These are phyloP conservation scores for Friedmanniomyces simplex DNA, from an alignment of 495 filamentous ascomycete species.

Conservation along the genomic window DNA sequence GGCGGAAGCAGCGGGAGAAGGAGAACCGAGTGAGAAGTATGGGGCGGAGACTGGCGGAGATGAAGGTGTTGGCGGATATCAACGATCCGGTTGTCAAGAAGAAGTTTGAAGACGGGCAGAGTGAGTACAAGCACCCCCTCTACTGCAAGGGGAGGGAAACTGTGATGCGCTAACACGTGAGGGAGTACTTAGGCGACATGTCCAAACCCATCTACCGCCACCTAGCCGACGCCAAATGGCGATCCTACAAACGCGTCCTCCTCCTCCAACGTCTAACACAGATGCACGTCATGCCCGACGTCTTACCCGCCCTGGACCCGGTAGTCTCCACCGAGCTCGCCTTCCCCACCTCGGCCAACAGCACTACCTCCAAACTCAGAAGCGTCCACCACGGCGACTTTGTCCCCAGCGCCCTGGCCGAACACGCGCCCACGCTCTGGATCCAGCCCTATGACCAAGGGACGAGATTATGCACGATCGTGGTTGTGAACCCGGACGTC, in stretches of 20 bases:
- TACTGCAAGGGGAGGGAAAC: not conserved
- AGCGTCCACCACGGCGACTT: slow-evolving; percentile 61
- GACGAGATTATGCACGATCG: slow-evolving; percentile 70
- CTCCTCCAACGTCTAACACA: slow-evolving; percentile 80
- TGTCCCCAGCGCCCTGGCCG: slow-evolving; percentile 59
- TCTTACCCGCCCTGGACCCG: slow-evolving; percentile 77
- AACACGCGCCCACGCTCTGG: slow-evolving; percentile 57
- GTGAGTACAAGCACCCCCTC: slow-evolving; percentile 39
- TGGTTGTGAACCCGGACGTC: slow-evolving; percentile 82
- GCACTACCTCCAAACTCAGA: not conserved
- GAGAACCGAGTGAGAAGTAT: slow-evolving; percentile 59
- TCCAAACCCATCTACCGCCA: slow-evolving; percentile 91
- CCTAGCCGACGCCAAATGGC: slow-evolving; percentile 81
- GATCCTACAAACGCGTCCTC: slow-evolving; percentile 60
- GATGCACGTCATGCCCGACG: slow-evolving; percentile 83
- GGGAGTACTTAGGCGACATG: slow-evolving; percentile 62
- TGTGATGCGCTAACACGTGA: not conserved
- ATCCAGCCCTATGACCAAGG: slow-evolving; percentile 78
- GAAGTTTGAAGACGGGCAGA: slow-evolving; percentile 83
- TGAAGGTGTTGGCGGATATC: slow-evolving; percentile 87
- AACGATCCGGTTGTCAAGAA: slow-evolving; percentile 94
- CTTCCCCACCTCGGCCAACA: slow-evolving; percentile 42
- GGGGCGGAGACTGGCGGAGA: slow-evolving; percentile 59
- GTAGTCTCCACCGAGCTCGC: slow-evolving; percentile 64
- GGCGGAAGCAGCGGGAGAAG: not conserved